A percentile compares a stretch with the other conserved stretches of the same genome.
Evolutionary conservation across 352 stramenopile genomes (phyloP).

Genomic region (Phytophthora cactorum): DNA sequence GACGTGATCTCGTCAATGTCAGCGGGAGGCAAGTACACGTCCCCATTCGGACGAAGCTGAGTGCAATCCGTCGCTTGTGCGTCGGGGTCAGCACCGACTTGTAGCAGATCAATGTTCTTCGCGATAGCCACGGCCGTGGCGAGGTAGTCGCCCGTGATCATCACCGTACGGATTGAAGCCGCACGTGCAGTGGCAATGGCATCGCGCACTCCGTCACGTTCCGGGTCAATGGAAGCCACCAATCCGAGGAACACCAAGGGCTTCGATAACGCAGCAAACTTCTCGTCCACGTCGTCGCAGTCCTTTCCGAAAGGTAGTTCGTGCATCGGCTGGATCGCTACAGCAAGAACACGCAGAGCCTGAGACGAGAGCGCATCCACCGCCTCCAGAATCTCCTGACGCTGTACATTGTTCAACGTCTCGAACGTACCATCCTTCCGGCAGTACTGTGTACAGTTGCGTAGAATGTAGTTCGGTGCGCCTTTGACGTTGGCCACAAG

Average conservation of each 20-base stretch:
- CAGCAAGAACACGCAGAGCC: constrained; percentile 88
- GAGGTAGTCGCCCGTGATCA: constrained; percentile 96
- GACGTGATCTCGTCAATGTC: constrained; percentile 92
- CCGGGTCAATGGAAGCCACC: constrained; percentile 91
- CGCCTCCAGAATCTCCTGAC: constrained; percentile 56
- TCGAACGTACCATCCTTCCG: constrained; percentile 57
- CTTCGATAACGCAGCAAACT: constrained; percentile 69
- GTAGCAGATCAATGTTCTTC: constrained; percentile 93
- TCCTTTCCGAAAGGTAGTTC: constrained; percentile 51
- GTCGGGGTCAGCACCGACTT: constrained; percentile 60
- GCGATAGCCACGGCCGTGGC: constrained; percentile 95
- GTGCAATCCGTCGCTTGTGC: constrained; percentile 81
- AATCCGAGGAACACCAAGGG: constrained; percentile 93
- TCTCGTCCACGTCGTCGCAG: constrained; percentile 70
- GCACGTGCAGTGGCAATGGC: constrained; percentile 51
- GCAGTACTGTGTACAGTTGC: constrained; percentile 67
- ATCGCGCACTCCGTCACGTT: constrained; percentile 64
- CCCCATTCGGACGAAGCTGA: constrained; percentile 50
- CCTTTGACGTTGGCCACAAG: constrained; percentile 70
- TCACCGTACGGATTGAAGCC: constrained; percentile 80
- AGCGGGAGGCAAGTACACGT: constrained; percentile 63
- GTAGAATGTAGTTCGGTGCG: constrained; percentile 74
- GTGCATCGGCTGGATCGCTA: constrained; percentile 81
- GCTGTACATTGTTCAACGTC: constrained; percentile 46
- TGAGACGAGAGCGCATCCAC: constrained; percentile 78